A percentile compares a stretch with the other conserved stretches of the same genome.
Conservation (phyloP, 2,329 filamentous ascomycete species). For the Fusarium palustre region DNA sequence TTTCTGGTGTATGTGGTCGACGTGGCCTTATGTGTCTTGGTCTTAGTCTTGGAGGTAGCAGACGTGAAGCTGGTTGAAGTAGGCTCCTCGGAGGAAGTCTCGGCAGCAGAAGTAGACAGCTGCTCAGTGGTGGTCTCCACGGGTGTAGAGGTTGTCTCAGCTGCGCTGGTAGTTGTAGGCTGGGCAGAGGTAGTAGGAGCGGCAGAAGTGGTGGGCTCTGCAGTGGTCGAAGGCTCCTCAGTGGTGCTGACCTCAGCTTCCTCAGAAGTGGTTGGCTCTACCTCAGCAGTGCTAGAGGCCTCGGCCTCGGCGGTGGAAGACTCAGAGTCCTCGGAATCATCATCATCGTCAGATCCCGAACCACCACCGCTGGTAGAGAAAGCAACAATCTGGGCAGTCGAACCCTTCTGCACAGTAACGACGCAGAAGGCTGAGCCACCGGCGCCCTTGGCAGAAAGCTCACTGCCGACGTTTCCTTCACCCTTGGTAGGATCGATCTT, state of each 20-base stretch:
- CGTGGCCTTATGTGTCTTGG: conserved; percentile 26
- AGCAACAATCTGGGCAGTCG: conserved; percentile 75
- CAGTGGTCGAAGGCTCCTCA: conserved; percentile 30
- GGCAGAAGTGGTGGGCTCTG: conserved; percentile 33
- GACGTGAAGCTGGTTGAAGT: conserved; percentile 48
- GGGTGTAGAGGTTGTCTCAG: conserved; percentile 27
- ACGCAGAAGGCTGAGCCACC: conserved; percentile 80
- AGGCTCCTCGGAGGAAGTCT: conserved; percentile 31
- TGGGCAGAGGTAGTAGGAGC: conserved; percentile 28
- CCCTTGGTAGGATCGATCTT: conserved; percentile 71
- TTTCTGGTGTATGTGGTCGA: conserved; percentile 33
- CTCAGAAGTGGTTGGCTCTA: conserved; percentile 31
- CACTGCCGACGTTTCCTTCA: conserved; percentile 70
- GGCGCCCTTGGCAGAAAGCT: conserved; percentile 67
- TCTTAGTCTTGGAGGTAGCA: conserved; percentile 24
- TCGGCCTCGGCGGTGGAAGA: conserved; percentile 37
- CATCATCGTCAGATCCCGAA: conserved; percentile 38
- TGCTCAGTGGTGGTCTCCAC: conserved; percentile 27
- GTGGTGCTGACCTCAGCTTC: conserved; percentile 39
- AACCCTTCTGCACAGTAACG: conserved; percentile 76
- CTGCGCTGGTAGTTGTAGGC: conserved; percentile 28
- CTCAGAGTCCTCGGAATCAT: conserved; percentile 33
- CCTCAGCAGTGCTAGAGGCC: conserved; percentile 36
- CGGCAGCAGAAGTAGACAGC: conserved; percentile 3
- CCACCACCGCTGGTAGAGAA: conserved; percentile 58